A percentile compares a stretch with the other conserved stretches of the same genome.
Evolutionary conservation across 495 filamentous ascomycete genomes (phyloP).

Genomic region (Antarctomyces pellizariae): DNA sequence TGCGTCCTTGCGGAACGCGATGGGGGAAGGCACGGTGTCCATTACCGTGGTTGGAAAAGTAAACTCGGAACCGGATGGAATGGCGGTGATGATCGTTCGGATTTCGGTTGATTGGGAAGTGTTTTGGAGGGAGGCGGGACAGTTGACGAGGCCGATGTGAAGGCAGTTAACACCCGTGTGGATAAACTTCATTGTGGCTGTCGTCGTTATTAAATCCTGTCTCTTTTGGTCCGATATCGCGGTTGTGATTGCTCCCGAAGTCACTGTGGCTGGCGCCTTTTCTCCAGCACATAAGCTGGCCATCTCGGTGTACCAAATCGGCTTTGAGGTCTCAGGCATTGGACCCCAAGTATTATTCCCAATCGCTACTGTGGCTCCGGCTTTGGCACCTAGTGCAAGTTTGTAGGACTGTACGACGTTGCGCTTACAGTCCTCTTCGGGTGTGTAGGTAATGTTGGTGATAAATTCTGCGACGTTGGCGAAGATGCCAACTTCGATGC

Average conservation of each 20-base stretch:
- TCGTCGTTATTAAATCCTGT: constrained; percentile 15
- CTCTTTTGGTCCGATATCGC: constrained; percentile 8
- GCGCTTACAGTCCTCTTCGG: constrained; percentile 17
- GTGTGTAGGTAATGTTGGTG: constrained; percentile 20
- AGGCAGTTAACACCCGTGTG: constrained; percentile 19
- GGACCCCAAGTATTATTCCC: constrained; percentile 25
- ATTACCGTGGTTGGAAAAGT: constrained; percentile 16
- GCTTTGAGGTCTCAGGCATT: constrained; percentile 18
- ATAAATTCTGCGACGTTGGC: constrained; percentile 28
- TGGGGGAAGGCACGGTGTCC: constrained; percentile 11
- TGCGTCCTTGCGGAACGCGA: constrained; percentile 18
- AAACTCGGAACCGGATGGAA: constrained; percentile 15
- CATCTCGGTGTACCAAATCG: constrained; percentile 29
- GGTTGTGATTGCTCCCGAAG: constrained; percentile 11
- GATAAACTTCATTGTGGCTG: constrained; percentile 13
- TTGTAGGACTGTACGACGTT: constrained; percentile 23
- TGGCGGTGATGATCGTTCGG: constrained; percentile 15
- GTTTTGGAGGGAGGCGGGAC: constrained; percentile 21
- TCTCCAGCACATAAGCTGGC: constrained; percentile 23
- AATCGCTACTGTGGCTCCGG: constrained; percentile 24
- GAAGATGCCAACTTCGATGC: constrained; percentile 23
- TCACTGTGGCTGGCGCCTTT: constrained; percentile 10
- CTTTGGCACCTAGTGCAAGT: constrained; percentile 23
- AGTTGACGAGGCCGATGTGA: constrained; percentile 19
- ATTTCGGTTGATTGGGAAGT: constrained; percentile 15